These are phyloP conservation scores for Thalassiosira delicatula DNA, from an alignment of 352 stramenopile species.

Conservation along the genomic window DNA sequence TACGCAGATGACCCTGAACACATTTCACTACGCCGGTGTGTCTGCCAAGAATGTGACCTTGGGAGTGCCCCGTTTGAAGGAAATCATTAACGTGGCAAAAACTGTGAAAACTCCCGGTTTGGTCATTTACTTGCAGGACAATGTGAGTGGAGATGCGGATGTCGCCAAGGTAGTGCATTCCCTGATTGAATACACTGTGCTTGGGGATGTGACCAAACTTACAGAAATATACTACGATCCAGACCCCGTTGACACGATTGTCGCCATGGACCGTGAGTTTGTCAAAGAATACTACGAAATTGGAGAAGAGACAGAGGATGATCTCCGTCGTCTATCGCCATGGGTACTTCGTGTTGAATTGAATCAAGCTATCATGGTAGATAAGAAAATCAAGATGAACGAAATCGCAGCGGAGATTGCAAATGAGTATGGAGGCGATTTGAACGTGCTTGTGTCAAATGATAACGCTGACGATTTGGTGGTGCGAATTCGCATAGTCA, in stretches of 20 bases:
- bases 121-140: slow-evolving; percentile 98
- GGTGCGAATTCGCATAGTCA: slow-evolving; percentile 96
- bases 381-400: slow-evolving; percentile 97
- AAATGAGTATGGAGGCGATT: slow-evolving; percentile 92
- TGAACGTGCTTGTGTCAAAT: slow-evolving; percentile 97
- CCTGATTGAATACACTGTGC: slow-evolving; percentile 98
- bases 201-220: slow-evolving; percentile 92
- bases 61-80: slow-evolving; percentile 98
- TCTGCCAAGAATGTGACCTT: slow-evolving; percentile 99
- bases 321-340: slow-evolving; percentile 90
- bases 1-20: slow-evolving; percentile 99
- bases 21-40: slow-evolving; percentile 98
- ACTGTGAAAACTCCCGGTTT: slow-evolving; percentile 98
- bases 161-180: slow-evolving; percentile 97
- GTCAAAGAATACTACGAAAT: slow-evolving; percentile 98
- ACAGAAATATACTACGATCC: slow-evolving; percentile 99
- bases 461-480: slow-evolving; percentile 98
- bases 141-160: slow-evolving; percentile 95
- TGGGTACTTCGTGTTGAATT: slow-evolving; percentile 99
- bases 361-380: slow-evolving; percentile 96
- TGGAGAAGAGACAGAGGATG: slow-evolving; percentile 92
- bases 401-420: slow-evolving; percentile 95
- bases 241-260: slow-evolving; percentile 98
- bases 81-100: slow-evolving; percentile 99
- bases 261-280: slow-evolving; percentile 96